These are phyloP conservation scores for Tillandsia leiboldiana DNA, from an alignment of 176 grass and related monocot species.

Conservation along the genomic window DNA sequence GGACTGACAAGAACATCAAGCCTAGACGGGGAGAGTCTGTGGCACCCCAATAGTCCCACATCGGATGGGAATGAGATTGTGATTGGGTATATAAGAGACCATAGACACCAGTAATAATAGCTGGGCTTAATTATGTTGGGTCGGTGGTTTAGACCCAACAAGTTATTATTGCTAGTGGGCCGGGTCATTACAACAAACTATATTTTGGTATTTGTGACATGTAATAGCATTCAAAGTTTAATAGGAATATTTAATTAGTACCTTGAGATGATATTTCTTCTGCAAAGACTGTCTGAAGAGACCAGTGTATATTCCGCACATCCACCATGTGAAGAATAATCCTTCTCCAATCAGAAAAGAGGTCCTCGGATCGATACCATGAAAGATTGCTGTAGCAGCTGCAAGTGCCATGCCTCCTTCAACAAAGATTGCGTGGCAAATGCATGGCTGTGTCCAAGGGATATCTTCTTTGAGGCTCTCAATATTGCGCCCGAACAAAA, in stretches of 20 bases:
- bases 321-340: slow-evolving; percentile 45
- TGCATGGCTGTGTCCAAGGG: slow-evolving; percentile 48
- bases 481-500: slow-evolving; percentile 57
- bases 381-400: slow-evolving; percentile 39
- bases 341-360: slow-evolving; percentile 49
- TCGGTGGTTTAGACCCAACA: too few relatives aligned
- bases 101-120: too few relatives aligned
- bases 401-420: slow-evolving; percentile 64
- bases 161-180: too few relatives aligned
- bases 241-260: slow-evolving; percentile 9
- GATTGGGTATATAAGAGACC: too few relatives aligned
- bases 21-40: too few relatives aligned
- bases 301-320: slow-evolving; percentile 38
- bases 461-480: slow-evolving; percentile 48
- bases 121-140: too few relatives aligned
- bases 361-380: slow-evolving; percentile 42
- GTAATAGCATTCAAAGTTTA: not conserved
- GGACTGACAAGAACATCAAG: too few relatives aligned
- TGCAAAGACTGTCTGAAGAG: slow-evolving; percentile 31
- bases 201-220: not conserved
- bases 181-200: not conserved
- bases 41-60: too few relatives aligned
- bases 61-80: too few relatives aligned
- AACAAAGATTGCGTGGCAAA: slow-evolving; percentile 48
- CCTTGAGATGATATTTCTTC: slow-evolving; percentile 61